These are phyloP conservation scores for Marsdenia floribunda DNA, from an alignment of 257 asterid genomes.

Conservation along the genomic window DNA sequence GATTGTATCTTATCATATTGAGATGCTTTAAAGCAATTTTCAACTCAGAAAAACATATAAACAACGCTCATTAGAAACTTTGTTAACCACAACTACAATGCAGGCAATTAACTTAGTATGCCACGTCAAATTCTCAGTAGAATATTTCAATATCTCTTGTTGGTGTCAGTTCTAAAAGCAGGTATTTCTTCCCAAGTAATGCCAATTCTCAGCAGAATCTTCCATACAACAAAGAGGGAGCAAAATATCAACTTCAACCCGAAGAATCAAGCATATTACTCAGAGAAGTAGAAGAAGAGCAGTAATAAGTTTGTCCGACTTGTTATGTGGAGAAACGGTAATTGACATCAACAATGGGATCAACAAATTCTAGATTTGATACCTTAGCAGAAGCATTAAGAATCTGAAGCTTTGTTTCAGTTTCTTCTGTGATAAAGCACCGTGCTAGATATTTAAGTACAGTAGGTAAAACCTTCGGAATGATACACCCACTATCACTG, in stretches of 20 bases:
- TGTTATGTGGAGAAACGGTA: not conserved
- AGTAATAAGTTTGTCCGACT: not conserved
- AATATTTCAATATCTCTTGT: no score
- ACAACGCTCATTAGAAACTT: not conserved
- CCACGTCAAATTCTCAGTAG: not conserved
- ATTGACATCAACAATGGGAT: not conserved
- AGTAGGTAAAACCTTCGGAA: conserved; percentile 62
- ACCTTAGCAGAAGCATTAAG: conserved; percentile 83
- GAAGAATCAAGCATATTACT: not conserved
- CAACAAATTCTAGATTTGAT: not conserved
- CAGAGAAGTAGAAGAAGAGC: not conserved
- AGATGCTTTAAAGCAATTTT: not conserved
- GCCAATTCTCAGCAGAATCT: no score
- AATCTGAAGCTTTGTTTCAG: conserved; percentile 87
- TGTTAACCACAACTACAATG: not conserved
- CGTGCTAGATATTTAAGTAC: conserved; percentile 67
- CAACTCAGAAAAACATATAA: not conserved
- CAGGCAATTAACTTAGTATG: not conserved
- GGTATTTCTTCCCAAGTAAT: no score
- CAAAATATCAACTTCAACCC: not conserved
- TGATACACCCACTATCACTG: conserved; percentile 48
- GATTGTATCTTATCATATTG: not conserved
- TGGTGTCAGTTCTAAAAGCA: no score
- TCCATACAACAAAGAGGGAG: not conserved
- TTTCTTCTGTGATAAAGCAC: conserved; percentile 68